Evolutionary conservation across 2,329 filamentous ascomycete genomes (phyloP), one percentile per base, ranked within the genome.

Genomic region (Penicillium hesseltinei): DNA sequence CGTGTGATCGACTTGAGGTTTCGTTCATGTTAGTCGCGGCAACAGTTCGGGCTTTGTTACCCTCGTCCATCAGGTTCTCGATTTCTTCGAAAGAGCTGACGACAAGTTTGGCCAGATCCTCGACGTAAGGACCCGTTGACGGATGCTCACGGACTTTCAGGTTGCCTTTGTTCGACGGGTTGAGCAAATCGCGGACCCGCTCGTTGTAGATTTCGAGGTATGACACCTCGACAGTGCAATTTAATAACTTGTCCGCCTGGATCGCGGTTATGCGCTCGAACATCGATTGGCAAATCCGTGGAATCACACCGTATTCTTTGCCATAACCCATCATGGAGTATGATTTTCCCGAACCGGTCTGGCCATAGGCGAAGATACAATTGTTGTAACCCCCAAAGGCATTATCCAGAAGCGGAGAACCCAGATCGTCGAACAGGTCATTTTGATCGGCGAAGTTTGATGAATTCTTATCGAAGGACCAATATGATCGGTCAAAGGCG

Each of bases 321-420:
- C 94, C 94, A 77, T 97, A 99, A 48, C 94, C 94, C 94, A 99
- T 99, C 93, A 99, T 99, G 33, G 92, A 97, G 76, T 99, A 99
- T 17, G 92, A 97, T 79, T 99, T 99, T 77, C 94, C 94, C 1
- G 94, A 97, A 66, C 94, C 94, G 2, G 94, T 99, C 80, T 99
- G 94, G 19, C 94, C 94, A 73, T 99, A 99, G 15, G 94, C 94
- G 73, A 99, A 99, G 71, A 99, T 99, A 82, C 94, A 99, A 76
- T 97, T 99, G 81, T 99, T 97, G 80, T 97, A 99, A 44, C 94
- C 94, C 70, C 93, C 87, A 73, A 99, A 99, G 19, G 94, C 94
- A 84, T 99, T 99, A 79, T 99, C 93, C 65, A 99, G 83, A 57
- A 99, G 82, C 52, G 94, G 94, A 66, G 87, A 85, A 61, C 94